These are phyloP conservation scores for Hymenoscyphus albidus DNA, from an alignment of 2,329 filamentous ascomycete genomes.

Conservation along the genomic window DNA sequence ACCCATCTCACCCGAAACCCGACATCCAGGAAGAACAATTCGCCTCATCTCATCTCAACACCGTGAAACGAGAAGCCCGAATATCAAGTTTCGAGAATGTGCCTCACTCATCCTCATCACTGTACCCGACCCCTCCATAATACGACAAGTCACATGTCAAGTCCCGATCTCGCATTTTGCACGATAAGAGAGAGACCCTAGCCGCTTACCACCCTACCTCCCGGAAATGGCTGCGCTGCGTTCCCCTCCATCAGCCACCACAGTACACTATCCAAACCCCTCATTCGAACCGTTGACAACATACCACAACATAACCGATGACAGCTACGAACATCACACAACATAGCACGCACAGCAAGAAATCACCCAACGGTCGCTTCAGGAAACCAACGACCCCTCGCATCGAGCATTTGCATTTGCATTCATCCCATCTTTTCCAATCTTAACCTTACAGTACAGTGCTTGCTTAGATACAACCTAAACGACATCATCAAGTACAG, in stretches of 20 bases:
- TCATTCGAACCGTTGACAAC: background rate
- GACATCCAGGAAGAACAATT: background rate
- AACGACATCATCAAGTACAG: background rate
- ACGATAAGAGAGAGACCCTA: background rate
- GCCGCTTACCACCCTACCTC: background rate
- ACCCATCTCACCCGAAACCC: background rate
- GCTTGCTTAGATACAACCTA: background rate
- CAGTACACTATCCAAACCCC: background rate
- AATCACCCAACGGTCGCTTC: background rate
- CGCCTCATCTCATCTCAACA: background rate
- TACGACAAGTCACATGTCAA: background rate
- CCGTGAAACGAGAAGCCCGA: background rate
- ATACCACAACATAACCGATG: background rate
- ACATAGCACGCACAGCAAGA: no score
- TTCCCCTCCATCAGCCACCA: background rate
- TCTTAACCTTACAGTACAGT: background rate
- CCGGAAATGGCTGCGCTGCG: background rate
- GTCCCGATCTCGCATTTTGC: background rate
- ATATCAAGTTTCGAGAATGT: background rate
- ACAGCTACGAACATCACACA: background rate
- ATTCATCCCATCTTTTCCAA: no score
- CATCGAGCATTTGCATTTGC: no score
- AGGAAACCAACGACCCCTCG: background rate
- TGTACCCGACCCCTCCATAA: background rate
- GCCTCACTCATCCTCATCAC: no score